These are phyloP conservation scores for Inonotus obliquus DNA, from an alignment of 1,284 basidiomycete species.

Conservation along the genomic window DNA sequence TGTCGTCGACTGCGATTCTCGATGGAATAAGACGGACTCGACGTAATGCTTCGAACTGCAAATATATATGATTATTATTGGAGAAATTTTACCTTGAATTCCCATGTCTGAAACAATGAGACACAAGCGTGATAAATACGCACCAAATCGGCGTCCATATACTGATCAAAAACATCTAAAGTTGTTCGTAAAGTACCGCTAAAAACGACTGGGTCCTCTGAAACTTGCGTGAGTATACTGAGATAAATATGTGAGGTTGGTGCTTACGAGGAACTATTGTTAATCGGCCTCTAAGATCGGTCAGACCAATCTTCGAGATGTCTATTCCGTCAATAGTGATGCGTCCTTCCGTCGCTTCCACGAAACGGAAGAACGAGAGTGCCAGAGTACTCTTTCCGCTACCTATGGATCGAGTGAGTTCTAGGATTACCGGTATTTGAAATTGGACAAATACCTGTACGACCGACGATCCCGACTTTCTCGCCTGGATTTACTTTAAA, in stretches of 20 bases:
- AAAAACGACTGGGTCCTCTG: constrained; percentile 87
- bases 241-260: not conserved
- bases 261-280: constrained; percentile 87
- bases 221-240: constrained; percentile 9
- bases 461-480: constrained; percentile 84
- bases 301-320: constrained; percentile 81
- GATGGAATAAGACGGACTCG: constrained; percentile 82
- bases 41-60: constrained; percentile 79
- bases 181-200: constrained; percentile 84
- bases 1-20: constrained; percentile 64
- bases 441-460: constrained; percentile 54
- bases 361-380: constrained; percentile 92
- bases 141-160: constrained; percentile 82
- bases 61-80: constrained; percentile 47
- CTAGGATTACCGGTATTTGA: constrained; percentile 18
- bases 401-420: constrained; percentile 8
- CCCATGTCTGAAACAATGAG: not conserved
- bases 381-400: constrained; percentile 85
- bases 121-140: constrained; percentile 23
- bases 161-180: constrained; percentile 89
- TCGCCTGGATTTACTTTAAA: constrained; percentile 76
- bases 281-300: constrained; percentile 77
- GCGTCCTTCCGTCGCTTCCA: constrained; percentile 78
- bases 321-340: constrained; percentile 89
- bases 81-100: too few species aligned